Base-by-base conservation (phyloP, 768 basidiomycete genomes). In the Favolaschia claudopus region DNA sequence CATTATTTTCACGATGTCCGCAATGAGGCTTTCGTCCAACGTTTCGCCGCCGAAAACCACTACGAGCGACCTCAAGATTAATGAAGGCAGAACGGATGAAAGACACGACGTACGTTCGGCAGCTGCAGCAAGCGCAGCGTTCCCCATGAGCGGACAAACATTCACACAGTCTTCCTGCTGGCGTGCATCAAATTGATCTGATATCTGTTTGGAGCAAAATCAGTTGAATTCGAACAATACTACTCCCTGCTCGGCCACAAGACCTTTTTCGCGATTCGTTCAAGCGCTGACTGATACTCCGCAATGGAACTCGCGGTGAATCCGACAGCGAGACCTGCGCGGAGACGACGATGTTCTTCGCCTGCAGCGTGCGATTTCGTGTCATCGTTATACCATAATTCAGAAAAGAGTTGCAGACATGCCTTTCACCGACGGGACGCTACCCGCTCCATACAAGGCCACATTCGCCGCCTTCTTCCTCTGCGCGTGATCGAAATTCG, bases 141-240 rank as follows among this genome's bases (percentile, higher is more conserved):
- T 37, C 38, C n/a, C 48, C 34, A 49, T 33, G 48, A 49, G 34
- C 38, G 48, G 48, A 36, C 48, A 49, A 37, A 49, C 48, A 49
- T 49, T 49, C 34, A 49, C n/a, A n/a, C 38, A 27, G 48, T 7
- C 48, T 49, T 49, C 38, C 48, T 36, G 31, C 48, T 27, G 38
- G n/a, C 20, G 17, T 49, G 34, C 34, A 25, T 49, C 48, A 15
- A 49, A 36, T 27, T 49, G 24, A 27, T 49, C 36, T 22, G 48
- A 49, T 36, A 27, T 36, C 48, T 49, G 17, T 4, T 19, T 37
- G 48, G 38, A 37, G 38, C 38, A 15, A 27, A 36, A n/a, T 49
- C 34, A 17, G 28, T 49, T 38, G 36, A 49, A 27, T 37, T 38
- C 38, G 48, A 27, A 27, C 15, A 38, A 28, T 49, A 37, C n/a